Evolutionary conservation across 345 rosid species (phyloP), one percentile per base, ranked within the genome.

Genomic region (Laguncularia racemosa): DNA sequence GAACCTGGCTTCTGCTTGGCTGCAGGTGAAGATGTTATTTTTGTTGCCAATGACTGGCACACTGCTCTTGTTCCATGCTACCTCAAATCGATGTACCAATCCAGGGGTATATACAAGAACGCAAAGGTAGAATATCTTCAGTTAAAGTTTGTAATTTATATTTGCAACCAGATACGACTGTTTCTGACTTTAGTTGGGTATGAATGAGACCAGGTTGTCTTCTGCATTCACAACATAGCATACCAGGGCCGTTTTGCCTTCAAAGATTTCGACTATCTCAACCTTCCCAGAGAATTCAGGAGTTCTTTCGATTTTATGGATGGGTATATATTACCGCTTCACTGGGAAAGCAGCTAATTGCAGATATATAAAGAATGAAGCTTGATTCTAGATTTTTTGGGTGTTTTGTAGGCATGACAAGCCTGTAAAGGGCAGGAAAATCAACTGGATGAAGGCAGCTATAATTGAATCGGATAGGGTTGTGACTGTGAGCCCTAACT

Each of bases 371-470:
- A 17, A 16, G 15, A 33, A 18, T 16, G 15, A 1, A 12, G 16
- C 18, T 26, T 2, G n/a, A 33, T n/a, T 28, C 47, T 28, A 44
- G 21, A 50, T 13, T 23, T 54, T 19, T 48, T 16, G 20, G 16
- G 13, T 56, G n/a, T 59, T 26, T 16, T 46, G 55, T 71, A 91
- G 97, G 57, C 58, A 81, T 59, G 17, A 58, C 6, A 78, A 85
- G 73, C 97, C 99, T 1, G 78, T 62, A 23, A 81, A 81, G 75
- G 99, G 99, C 63, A 78, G 95, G 75, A 93, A 93, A 69, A 85
- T 89, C 67, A 93, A 93, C 62, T 93, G 99, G 99, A 78, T 93
- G 97, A 89, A 93, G 64, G 96, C 91, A 70, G 99, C 77, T 48
- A 76, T 93, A 62, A 66, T 86, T 20, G 96, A 93, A 84, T 64